Conservation (phyloP, 192 early-diverging fungal species). For the Rhizoclosmatium sp. region DNA sequence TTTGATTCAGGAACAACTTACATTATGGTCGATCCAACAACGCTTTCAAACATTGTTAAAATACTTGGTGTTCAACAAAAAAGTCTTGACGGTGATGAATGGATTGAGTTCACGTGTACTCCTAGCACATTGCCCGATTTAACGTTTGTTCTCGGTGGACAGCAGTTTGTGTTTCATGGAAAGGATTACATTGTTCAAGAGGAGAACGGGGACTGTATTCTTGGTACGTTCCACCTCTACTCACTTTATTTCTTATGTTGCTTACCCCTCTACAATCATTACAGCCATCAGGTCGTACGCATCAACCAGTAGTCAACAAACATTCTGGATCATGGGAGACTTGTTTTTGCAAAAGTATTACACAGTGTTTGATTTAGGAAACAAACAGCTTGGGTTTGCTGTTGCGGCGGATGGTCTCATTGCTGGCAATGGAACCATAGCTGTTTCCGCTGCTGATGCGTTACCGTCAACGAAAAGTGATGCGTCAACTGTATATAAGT, state of each 20-base stretch:
- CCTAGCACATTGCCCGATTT: neutral
- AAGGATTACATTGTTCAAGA: slow-evolving; percentile 10
- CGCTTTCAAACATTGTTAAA: neutral
- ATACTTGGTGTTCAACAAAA: neutral
- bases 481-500: too few relatives aligned
- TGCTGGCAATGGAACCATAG: neutral
- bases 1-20: slow-evolving; percentile 19
- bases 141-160: neutral
- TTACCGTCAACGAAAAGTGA: too few relatives aligned
- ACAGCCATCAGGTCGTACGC: neutral
- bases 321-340: slow-evolving; percentile 49
- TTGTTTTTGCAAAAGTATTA: slow-evolving; percentile 12
- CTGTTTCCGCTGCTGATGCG: too few relatives aligned
- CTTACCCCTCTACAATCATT: neutral
- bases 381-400: slow-evolving; percentile 31
- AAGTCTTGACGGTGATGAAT: neutral
- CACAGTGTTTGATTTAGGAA: slow-evolving; percentile 34
- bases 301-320: neutral
- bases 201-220: neutral
- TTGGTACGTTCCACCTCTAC: slow-evolving; percentile 11
- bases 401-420: slow-evolving; percentile 27
- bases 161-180: neutral
- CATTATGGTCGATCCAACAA: slow-evolving; percentile 9
- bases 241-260: neutral
- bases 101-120: neutral